Conservation (phyloP, 768 basidiomycete species). For the Suillus spraguei region DNA sequence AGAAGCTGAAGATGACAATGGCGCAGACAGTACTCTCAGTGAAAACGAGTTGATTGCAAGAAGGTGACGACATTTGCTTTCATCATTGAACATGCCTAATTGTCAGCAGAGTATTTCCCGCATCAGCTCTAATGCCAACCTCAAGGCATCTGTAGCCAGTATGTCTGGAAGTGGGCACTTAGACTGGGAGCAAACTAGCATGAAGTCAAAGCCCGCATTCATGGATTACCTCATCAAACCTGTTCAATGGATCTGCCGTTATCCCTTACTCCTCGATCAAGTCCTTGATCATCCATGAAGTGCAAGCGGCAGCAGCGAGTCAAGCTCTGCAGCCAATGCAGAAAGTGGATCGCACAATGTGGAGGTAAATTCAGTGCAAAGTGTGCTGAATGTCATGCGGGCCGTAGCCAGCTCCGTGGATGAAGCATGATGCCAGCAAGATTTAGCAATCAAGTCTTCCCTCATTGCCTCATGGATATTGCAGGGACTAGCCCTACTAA, state of each 20-base stretch:
- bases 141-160: conserved; percentile 35
- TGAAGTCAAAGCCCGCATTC: conserved; percentile 55
- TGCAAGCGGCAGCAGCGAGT: conserved; percentile 5
- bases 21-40: conserved; percentile 11
- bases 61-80: conserved; percentile 48
- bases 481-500: conserved; percentile 34
- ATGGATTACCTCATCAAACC: conserved; percentile 96
- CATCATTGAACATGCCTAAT: conserved; percentile 50
- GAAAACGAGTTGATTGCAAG: conserved; percentile 32
- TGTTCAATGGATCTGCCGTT: conserved; percentile 94
- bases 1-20: conserved; percentile 14
- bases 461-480: conserved; percentile 70
- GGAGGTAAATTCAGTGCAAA: conserved; percentile 26
- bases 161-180: conserved; percentile 35
- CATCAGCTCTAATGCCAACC: conserved; percentile 32
- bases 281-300: conserved; percentile 37
- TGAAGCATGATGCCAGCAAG: conserved; percentile 72
- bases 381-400: conserved; percentile 72
- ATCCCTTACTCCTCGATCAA: conserved; percentile 86
- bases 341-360: background rate
- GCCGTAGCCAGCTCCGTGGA: conserved; percentile 78
- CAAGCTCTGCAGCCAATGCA: conserved; percentile 1
- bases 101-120: conserved; percentile 37
- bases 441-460: conserved; percentile 64
- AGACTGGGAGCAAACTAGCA: conserved; percentile 28